Evolutionary conservation across 306 rosid genomes (phyloP).

Genomic region (Leucaena leucocephala): DNA sequence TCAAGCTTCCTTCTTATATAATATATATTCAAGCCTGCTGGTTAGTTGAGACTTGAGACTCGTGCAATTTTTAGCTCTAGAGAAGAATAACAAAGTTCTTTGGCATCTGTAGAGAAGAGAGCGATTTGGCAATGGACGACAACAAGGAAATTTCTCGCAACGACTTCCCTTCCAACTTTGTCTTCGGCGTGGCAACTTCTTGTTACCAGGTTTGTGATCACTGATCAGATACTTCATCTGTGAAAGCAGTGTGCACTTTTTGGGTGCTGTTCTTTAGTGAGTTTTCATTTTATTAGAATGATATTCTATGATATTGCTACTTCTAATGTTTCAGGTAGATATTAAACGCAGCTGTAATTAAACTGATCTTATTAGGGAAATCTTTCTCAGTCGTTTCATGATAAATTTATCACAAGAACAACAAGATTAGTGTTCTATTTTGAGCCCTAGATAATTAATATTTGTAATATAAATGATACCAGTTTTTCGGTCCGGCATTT

Average conservation of each 20-base stretch:
- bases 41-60: no score
- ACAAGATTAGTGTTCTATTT: not conserved
- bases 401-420: slow-evolving; percentile 10
- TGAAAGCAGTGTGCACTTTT: not conserved
- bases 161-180: slow-evolving; percentile 78
- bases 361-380: not conserved
- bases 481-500: slow-evolving; percentile 13
- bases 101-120: no score
- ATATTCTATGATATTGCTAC: not conserved
- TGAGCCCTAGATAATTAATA: not conserved
- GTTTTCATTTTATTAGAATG: not conserved
- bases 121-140: not conserved
- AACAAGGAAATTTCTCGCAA: slow-evolving; percentile 49
- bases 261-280: not conserved
- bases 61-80: no score
- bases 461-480: slow-evolving; percentile 8
- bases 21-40: no score
- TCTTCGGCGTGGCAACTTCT: slow-evolving; percentile 89
- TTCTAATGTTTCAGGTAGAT: slow-evolving; percentile 1
- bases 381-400: not conserved
- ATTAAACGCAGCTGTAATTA: slow-evolving; percentile 2
- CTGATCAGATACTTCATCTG: not conserved
- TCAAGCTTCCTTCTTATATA: no score
- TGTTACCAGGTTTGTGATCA: slow-evolving; percentile 69
- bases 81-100: no score